A percentile compares a stretch with the other conserved stretches of the same genome.
Evolutionary conservation across 1,284 basidiomycete genomes (phyloP).

Genomic region (Entoloma clypeatum): DNA sequence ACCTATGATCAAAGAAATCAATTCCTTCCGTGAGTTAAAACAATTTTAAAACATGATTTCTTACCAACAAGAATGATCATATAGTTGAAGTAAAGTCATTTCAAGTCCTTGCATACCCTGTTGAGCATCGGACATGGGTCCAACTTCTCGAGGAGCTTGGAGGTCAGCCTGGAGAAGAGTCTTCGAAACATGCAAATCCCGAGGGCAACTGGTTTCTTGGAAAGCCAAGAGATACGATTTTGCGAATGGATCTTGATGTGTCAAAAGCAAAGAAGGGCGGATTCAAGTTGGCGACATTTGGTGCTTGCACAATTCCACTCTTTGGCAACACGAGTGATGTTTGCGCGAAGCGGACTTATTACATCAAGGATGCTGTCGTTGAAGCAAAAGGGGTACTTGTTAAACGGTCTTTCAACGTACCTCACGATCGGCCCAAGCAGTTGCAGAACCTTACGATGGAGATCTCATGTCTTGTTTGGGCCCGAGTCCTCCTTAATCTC

Average conservation of each 20-base stretch:
- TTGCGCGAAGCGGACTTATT: conserved; percentile 16
- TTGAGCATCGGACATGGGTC: conserved; percentile 5
- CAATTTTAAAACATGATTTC: conserved; percentile 1
- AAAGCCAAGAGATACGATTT: conserved; percentile 1
- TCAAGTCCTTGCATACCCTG: conserved; percentile 8
- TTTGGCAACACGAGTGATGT: conserved; percentile 1
- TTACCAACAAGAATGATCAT: conserved; percentile 2
- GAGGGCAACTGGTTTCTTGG: conserved; percentile 2
- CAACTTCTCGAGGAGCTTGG: conserved; percentile 2
- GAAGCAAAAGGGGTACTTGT: conserved; percentile 1
- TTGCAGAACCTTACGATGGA: conserved; percentile 15
- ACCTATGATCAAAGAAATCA: conserved; percentile 12
- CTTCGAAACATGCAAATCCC: neutral
- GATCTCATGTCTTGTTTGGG: conserved; percentile 18
- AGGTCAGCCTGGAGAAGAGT: neutral
- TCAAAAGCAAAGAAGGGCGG: conserved; percentile 13
- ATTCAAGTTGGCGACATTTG: conserved; percentile 17
- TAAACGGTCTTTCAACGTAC: conserved; percentile 10
- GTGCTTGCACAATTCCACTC: conserved; percentile 9
- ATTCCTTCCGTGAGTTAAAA: conserved; percentile 7
- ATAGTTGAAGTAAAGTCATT: conserved; percentile 8
- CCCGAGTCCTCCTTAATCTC: conserved; percentile 14
- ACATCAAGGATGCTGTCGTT: conserved; percentile 7
- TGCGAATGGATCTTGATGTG: conserved; percentile 12
- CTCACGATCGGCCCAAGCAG: conserved; percentile 15